Base-by-base conservation (phyloP, 192 early-diverging fungal genomes). In the Glomus cerebriforme region DNA sequence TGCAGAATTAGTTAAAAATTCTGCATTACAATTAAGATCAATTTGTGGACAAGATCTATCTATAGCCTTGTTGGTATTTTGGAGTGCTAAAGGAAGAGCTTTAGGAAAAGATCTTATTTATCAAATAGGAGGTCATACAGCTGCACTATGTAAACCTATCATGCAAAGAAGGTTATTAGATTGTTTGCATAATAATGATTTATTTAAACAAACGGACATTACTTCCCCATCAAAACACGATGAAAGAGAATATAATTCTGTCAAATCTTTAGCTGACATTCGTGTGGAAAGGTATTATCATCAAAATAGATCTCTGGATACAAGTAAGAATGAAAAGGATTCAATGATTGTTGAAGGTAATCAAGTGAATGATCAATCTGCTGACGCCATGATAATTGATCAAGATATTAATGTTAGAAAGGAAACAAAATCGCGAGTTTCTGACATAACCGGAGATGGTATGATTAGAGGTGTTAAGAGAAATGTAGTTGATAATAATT, bases 31-130 rank as follows among this genome's bases (percentile, higher is more conserved):
- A 19, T 69, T 85, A 3, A 79, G 77, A 1, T 67, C 32, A 45
- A 27, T 83, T 29, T 78, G 81, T 49, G 79, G 65, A 22, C 27
- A 79, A 6, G 73, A 80, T 43, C n/a, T 85, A 10, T 82, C 80
- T 15, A 80, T 85, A n/a, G 74, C 81, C 2, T 43, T 85, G 27
- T 54, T 85, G 7, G 62, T 85, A 9, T 85, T 83, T 49, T 85
- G 80, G 45, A 82, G 82, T 2, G 79, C 66, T 13, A 77, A 79
- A 49, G 81, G 82, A n/a, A 80, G 85, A 13, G 59, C 77, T 2
- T 39, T 85, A 59, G 85, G 82, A 19, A 80, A 82, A 43, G 79
- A 83, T 35, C 73, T 83, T 65, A 69, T 77, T 1, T 66, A 82
- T 62, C 29, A 78, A 45, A 83, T 85, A 12, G 63, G 82, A 49